Conservation (phyloP, 805 yeast species). For the Priceomyces melissophilus region DNA sequence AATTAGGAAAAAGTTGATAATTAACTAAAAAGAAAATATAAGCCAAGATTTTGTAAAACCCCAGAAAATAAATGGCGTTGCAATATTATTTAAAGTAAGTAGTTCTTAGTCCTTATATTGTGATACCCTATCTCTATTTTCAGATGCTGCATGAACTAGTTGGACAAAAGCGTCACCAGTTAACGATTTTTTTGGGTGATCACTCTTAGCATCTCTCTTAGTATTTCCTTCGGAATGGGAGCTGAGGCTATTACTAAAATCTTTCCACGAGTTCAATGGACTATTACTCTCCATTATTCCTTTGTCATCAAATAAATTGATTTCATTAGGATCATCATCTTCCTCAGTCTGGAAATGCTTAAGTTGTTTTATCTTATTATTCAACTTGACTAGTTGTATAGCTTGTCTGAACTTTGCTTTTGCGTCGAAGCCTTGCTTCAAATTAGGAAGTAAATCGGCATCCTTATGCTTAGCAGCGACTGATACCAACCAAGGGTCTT, state of each 20-base stretch:
- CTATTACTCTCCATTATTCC: conserved; percentile 8
- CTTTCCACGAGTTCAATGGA: conserved; percentile 28
- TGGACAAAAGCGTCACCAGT: conserved; percentile 62
- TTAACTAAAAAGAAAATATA: no score
- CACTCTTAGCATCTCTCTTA: neutral
- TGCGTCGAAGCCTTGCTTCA: conserved; percentile 79
- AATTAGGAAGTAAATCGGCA: conserved; percentile 74
- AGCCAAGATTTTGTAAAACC: no score
- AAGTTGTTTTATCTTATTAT: conserved; percentile 72
- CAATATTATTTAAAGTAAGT: no score
- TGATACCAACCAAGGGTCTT: conserved; percentile 66
- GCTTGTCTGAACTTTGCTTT: conserved; percentile 82
- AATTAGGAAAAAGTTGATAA: no score
- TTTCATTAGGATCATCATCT: conserved; percentile 51
- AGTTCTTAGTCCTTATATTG: conserved; percentile 10
- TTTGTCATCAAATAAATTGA: conserved; percentile 40
- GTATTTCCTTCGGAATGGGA: neutral
- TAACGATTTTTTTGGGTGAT: conserved; percentile 28
- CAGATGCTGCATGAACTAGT: conserved; percentile 64
- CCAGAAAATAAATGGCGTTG: no score
- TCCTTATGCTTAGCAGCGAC: conserved; percentile 48
- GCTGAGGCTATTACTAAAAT: conserved; percentile 16
- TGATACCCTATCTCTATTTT: conserved; percentile 49
- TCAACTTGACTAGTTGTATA: conserved; percentile 76
- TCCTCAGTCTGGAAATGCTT: conserved; percentile 57